Evolutionary conservation across 495 filamentous ascomycete species (phyloP), one percentile per base, ranked within the genome.

Genomic region (Talaromyces stipitatus): DNA sequence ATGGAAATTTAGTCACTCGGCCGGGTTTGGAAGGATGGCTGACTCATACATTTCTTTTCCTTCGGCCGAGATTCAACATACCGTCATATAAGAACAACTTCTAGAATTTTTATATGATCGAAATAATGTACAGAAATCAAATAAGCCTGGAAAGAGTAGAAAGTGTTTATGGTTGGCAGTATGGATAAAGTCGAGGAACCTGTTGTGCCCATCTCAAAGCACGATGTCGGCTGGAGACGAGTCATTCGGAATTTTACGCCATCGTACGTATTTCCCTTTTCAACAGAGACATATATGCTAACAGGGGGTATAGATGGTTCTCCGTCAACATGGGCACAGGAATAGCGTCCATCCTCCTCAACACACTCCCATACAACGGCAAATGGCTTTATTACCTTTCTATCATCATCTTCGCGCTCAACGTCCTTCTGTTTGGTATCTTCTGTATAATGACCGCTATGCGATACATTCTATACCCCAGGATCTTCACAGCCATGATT

Each of bases 251-350:
- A 73, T 57, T 74, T 74, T 45, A 72, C 67, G 9, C 71, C 71
- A 12, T 71, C 69, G 68, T 73, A 64, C 56, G 64, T 57, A 11
- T 20, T 18, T 1, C n/a, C 28, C 26, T 30, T 24, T 11, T 1
- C 23, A 4, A 4, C 55, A 20, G 23, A 26, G 0, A 32, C 27
- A n/a, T 22, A 29, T 12, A 30, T 18, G 22, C 20, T 12, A 54
- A 60, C 7, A 58, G 46, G 2, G 47, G 2, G 47, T 8, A 32
- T 32, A 76, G 70, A 59, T 76, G 73, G 73, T 73, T 77, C 58
- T 74, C 83, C 77, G 73, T 83, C 32, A 86, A 66, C 14, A 87
- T 88, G 83, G 81, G 84, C 28, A 88, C 84, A 0, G 85, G 84
- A 4, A 83, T 87, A 24, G 79, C 82, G 2, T 82, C 83, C 4